Evolutionary conservation across 441 rosid genomes (phyloP).

Genomic region (Francoa sonchifolia): DNA sequence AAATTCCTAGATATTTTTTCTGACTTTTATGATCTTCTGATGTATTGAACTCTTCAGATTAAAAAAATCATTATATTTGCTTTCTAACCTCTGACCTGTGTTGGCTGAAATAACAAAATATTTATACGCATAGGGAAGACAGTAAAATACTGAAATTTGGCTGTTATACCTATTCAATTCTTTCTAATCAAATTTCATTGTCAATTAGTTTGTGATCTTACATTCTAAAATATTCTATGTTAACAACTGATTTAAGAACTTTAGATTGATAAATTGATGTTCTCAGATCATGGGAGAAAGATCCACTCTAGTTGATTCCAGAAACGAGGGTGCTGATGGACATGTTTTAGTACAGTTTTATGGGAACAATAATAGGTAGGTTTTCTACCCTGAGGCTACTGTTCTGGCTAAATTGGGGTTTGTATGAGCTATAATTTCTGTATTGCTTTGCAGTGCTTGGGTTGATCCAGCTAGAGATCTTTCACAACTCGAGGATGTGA

Average conservation of each 20-base stretch:
- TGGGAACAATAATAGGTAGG: background rate
- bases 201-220: background rate
- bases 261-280: background rate
- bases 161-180: too few relatives aligned
- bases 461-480: conserved; percentile 18
- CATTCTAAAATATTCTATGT: background rate
- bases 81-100: too few relatives aligned
- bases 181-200: too few relatives aligned
- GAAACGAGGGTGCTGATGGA: conserved; percentile 8
- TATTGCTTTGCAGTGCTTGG: conserved; percentile 17
- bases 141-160: too few relatives aligned
- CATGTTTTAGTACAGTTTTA: conserved; percentile 2
- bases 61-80: too few relatives aligned
- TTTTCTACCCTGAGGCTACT: background rate
- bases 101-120: too few relatives aligned
- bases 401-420: background rate
- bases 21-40: too few relatives aligned
- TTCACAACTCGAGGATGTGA: conserved; percentile 17
- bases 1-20: too few relatives aligned
- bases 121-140: too few relatives aligned
- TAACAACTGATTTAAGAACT: background rate
- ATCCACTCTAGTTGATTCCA: conserved; percentile 6
- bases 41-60: too few relatives aligned
- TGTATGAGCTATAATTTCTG: background rate
- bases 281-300: conserved; percentile 15